phyloP scores from a whole-genome alignment of 2,329 filamentous ascomycete species.

The Diaporthe sp. region DNA sequence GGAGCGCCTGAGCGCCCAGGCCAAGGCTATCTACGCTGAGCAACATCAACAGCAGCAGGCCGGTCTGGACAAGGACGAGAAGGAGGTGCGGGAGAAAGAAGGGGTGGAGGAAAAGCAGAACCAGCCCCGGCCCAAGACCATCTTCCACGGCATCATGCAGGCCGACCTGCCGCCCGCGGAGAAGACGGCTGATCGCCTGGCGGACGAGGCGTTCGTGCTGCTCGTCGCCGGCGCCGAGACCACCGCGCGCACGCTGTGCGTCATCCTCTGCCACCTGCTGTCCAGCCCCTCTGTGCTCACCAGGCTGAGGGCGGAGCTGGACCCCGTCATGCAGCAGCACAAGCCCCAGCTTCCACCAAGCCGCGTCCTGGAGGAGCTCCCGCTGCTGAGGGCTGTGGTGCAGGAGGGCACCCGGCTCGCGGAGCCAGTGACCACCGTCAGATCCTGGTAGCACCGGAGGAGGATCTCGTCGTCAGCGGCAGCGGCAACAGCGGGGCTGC shows the following conservation, averaged over 20 bases:
- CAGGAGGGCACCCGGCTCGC: slow-evolving; percentile 44
- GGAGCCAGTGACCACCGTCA: slow-evolving; percentile 23
- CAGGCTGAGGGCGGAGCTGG: slow-evolving; percentile 27
- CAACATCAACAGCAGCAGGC: slow-evolving; percentile 19
- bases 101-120: background rate
- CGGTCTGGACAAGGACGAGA: background rate
- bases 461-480: background rate
- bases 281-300: background rate
- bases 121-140: slow-evolving; percentile 17
- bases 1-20: background rate
- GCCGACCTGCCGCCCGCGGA: slow-evolving; percentile 3
- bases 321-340: slow-evolving; percentile 32
- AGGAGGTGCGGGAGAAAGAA: background rate
- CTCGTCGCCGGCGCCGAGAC: slow-evolving; percentile 26
- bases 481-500: background rate
- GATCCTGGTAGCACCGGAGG: background rate
- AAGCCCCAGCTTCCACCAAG: slow-evolving; percentile 40
- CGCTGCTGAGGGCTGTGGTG: slow-evolving; percentile 44
- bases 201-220: slow-evolving; percentile 4
- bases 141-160: slow-evolving; percentile 28
- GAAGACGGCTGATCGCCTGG: background rate
- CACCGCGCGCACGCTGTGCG: slow-evolving; percentile 21
- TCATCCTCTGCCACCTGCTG: slow-evolving; percentile 22
- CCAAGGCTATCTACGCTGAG: slow-evolving; percentile 10
- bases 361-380: slow-evolving; percentile 44